Percentiles rank a stretch among this genome's conserved stretches.
Evolutionary conservation across 805 yeast genomes (phyloP).

Genomic region (Ogataea philodendri): DNA sequence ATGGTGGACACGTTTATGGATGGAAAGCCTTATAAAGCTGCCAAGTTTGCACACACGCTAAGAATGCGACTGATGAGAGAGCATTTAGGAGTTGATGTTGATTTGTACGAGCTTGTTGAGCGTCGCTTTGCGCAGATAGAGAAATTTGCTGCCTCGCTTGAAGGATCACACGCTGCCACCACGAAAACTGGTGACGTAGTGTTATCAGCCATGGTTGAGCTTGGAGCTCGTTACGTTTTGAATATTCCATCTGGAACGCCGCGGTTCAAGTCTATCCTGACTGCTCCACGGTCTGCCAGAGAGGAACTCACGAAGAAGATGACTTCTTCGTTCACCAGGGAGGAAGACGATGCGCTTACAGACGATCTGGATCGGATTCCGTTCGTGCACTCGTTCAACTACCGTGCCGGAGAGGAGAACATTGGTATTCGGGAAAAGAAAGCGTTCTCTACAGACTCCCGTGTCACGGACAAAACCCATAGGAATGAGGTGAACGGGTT

Average conservation of each 20-base stretch:
- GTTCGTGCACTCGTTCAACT: constrained; percentile 62
- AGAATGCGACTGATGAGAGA: constrained; percentile 94
- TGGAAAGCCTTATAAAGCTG: constrained; percentile 77
- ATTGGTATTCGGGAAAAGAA: constrained; percentile 81
- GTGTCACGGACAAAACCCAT: constrained; percentile 69
- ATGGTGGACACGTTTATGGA: constrained; percentile 70
- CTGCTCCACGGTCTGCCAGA: constrained; percentile 13
- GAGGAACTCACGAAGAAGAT: constrained; percentile 21
- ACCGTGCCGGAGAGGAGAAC: constrained; percentile 86
- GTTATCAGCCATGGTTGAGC: constrained; percentile 69
- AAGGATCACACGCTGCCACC: constrained; percentile 48
- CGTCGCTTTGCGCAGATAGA: constrained; percentile 57
- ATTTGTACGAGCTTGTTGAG: constrained; percentile 76
- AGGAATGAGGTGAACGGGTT: constrained; percentile 71
- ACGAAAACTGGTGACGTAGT: constrained; percentile 27
- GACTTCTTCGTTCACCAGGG: constrained; percentile 22
- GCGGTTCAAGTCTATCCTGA: constrained; percentile 23
- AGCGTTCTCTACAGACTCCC: constrained; percentile 73
- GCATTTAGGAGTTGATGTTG: constrained; percentile 92
- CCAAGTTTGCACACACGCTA: constrained; percentile 83
- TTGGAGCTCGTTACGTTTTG: constrained; percentile 68
- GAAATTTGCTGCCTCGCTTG: constrained; percentile 39
- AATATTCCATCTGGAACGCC: constrained; percentile 36
- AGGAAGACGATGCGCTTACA: constrained; percentile 20
- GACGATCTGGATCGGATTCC: constrained; percentile 31